Evolutionary conservation across 371 early-diverging fungal species (phyloP).

Genomic region (Saksenaea oblongispora): DNA sequence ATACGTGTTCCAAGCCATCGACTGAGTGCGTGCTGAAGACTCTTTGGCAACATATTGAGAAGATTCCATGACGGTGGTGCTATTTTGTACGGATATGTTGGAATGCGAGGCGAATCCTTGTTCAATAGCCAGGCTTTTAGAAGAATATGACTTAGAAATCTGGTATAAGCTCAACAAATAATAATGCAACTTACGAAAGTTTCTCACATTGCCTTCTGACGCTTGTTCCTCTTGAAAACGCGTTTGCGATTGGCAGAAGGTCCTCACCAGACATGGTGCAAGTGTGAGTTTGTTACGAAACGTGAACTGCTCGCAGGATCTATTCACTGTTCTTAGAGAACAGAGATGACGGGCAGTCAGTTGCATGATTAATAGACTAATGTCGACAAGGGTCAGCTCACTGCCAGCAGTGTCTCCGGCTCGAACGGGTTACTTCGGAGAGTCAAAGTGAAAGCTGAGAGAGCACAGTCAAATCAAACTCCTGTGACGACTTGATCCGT

Average conservation of each 20-base stretch:
- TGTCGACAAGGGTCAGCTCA: background rate
- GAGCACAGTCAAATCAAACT: background rate
- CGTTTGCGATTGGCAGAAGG: background rate
- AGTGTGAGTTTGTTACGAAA: background rate
- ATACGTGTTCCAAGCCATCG: constrained; percentile 51
- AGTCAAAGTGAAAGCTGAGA: too few relatives aligned
- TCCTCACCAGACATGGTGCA: background rate
- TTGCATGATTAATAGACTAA: background rate
- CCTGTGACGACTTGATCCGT: background rate
- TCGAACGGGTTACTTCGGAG: background rate
- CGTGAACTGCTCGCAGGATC: background rate
- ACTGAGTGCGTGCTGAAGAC: constrained; percentile 47
- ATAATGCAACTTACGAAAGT: constrained; percentile 12
- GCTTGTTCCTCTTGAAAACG: background rate
- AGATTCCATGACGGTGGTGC: constrained; percentile 44
- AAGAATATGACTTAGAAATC: background rate
- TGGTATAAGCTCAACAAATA: background rate
- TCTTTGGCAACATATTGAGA: constrained; percentile 43
- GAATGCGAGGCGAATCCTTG: constrained; percentile 48
- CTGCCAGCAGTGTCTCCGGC: background rate
- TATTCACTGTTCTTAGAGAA: background rate
- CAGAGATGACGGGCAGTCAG: background rate
- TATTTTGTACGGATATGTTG: constrained; percentile 50
- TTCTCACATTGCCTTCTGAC: background rate
- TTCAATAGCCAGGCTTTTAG: constrained; percentile 52